These are phyloP conservation scores for Aspergillus glaucus DNA, from an alignment of 2,329 filamentous ascomycete genomes.

Conservation along the genomic window DNA sequence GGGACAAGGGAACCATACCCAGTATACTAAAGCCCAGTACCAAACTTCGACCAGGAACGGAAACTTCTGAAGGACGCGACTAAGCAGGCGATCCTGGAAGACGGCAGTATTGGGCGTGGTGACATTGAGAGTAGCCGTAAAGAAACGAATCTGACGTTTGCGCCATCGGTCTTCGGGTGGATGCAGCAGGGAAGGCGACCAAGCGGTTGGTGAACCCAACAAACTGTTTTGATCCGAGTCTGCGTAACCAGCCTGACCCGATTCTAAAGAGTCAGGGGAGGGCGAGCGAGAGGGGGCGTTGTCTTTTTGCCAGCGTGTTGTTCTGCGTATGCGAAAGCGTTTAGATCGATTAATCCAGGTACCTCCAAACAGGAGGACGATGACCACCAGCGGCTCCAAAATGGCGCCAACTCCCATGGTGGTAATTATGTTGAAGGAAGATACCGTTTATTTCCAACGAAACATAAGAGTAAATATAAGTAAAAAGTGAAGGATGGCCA, in stretches of 20 bases:
- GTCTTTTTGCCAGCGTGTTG: slow-evolving; percentile 15
- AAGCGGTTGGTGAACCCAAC: slow-evolving; percentile 20
- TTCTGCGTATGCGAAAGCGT: slow-evolving; percentile 26
- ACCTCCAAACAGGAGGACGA: slow-evolving; percentile 54
- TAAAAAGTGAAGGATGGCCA: not conserved
- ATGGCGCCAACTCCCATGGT: slow-evolving; percentile 52
- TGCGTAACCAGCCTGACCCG: slow-evolving; percentile 31
- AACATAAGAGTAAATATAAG: no score
- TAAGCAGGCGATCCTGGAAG: slow-evolving; percentile 56
- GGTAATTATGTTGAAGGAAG: not conserved
- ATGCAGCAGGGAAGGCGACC: slow-evolving; percentile 38
- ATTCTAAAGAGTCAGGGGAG: slow-evolving; percentile 36
- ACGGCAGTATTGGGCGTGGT: slow-evolving; percentile 56
- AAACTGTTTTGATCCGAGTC: slow-evolving; percentile 24
- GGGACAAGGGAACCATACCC: slow-evolving; percentile 47
- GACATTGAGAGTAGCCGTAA: slow-evolving; percentile 44
- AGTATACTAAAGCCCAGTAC: slow-evolving; percentile 74
- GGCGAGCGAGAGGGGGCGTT: slow-evolving; percentile 11
- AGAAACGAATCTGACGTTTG: slow-evolving; percentile 43
- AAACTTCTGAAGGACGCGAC: slow-evolving; percentile 58
- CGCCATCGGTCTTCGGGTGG: slow-evolving; percentile 45
- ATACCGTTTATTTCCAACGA: no score
- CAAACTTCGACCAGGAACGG: slow-evolving; percentile 69
- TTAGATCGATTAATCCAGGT: slow-evolving; percentile 54
- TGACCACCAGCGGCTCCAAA: slow-evolving; percentile 57